Base-by-base conservation (phyloP, 345 rosid species). In the Rhodomyrtus tomentosa region DNA sequence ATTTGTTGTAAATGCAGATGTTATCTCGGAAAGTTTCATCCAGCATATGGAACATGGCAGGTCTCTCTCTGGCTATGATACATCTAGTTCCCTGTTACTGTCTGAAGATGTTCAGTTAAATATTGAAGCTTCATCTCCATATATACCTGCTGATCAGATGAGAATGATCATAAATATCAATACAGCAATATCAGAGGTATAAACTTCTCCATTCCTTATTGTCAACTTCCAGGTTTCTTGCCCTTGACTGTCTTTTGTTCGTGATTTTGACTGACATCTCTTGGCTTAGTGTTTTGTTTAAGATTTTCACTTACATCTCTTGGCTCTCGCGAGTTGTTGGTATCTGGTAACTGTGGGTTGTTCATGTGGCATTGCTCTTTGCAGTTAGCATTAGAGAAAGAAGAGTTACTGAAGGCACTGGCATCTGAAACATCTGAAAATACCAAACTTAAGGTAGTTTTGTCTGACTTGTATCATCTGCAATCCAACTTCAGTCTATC, bases 371-470 rank as follows among this genome's bases (percentile, higher is more conserved):
- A 55, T 79, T 82, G 87, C 50, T 88, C 84, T 68, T 85, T 91
- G 88, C 92, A 97, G 99, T 91, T 95, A 83, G 92, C 95, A 21
- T 84, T 94, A 88, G 99, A 96, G 88, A 95, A 95, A 87, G 98
- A 98, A 85, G 99, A 96, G 86, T 89, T 98, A 88, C 83, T 90
- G 84, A 94, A 93, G 88, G 91, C 96, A 62, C 86, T 98, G 88
- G 93, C 94, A 27, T 91, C 98, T 73, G 95, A 93, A 88, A 90
- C 89, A 82, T 91, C 96, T 83, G 95, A 92, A 88, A 92, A 91
- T 87, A 92, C 94, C 72, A 95, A 87, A 85, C 86, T 98, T 80
- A 90, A 94, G 98, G 99, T 98, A 93, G 56, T 15, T 3, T 51
- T 81, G 74, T 52, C 59, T 81, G 79, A 21, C 45, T 8, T 68